These are phyloP conservation scores for Lachnellula hyalina DNA, from an alignment of 2,329 filamentous ascomycete genomes.

Conservation along the genomic window DNA sequence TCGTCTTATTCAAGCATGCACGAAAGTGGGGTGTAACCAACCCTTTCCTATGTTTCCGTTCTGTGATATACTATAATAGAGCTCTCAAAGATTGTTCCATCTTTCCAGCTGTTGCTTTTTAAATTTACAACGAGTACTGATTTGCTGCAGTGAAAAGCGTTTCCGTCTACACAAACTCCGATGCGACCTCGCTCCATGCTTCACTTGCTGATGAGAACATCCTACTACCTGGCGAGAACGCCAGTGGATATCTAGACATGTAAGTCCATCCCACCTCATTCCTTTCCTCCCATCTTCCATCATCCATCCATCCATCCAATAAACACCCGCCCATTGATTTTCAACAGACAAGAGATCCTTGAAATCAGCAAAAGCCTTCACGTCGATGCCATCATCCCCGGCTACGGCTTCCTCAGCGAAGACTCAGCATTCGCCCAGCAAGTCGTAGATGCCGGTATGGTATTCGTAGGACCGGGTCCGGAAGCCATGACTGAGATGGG, in stretches of 20 bases:
- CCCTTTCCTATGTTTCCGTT: no score
- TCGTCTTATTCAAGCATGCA: slow-evolving; percentile 29
- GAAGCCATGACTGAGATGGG: slow-evolving; percentile 15
- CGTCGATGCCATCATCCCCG: slow-evolving; percentile 55
- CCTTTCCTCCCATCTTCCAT: no score
- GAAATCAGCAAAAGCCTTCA: slow-evolving; percentile 4
- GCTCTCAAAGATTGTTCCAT: no score
- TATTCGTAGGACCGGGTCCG: slow-evolving; percentile 52
- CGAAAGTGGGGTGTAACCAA: slow-evolving; percentile 3
- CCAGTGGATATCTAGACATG: slow-evolving; percentile 13
- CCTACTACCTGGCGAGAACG: slow-evolving; percentile 6
- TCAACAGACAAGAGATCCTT: slow-evolving; percentile 5
- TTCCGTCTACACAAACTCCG: slow-evolving; percentile 48
- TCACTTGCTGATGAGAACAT: slow-evolving; percentile 13
- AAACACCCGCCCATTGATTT: not conserved
- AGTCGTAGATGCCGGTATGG: slow-evolving; percentile 48
- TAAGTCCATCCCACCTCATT: not conserved
- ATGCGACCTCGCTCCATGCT: slow-evolving; percentile 28
- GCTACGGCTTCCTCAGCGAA: slow-evolving; percentile 63
- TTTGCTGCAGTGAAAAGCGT: slow-evolving; percentile 37
- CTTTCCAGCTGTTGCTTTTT: no score
- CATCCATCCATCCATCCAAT: no score
- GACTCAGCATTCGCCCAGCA: slow-evolving; percentile 55
- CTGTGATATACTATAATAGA: no score
- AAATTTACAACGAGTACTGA: no score